Evolutionary conservation across 441 rosid genomes (phyloP).

Genomic region (Brassica balearica): DNA sequence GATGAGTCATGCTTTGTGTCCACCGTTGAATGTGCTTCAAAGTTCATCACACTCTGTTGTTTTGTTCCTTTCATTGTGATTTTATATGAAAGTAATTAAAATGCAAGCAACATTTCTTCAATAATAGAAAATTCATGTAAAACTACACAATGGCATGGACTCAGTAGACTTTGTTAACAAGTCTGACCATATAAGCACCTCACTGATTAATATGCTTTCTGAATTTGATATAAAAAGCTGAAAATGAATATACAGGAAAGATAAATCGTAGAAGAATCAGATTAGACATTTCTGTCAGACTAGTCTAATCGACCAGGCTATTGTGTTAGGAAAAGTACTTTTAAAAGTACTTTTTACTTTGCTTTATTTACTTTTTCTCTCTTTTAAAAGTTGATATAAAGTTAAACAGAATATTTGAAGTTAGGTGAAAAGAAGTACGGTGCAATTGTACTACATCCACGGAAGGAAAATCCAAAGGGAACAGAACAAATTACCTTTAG

Average conservation of each 20-base stretch:
- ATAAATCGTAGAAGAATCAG: background rate
- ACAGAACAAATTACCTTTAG: background rate
- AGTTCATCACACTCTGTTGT: background rate
- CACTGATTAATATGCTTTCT: background rate
- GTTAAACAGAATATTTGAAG: background rate
- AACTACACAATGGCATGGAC: background rate
- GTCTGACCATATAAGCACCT: background rate
- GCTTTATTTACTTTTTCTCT: background rate
- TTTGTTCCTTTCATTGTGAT: background rate
- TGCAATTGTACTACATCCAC: slow-evolving; percentile 42
- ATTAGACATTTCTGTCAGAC: background rate
- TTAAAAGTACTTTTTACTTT: too few relatives aligned
- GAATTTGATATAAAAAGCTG: background rate
- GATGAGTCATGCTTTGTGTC: slow-evolving; percentile 26
- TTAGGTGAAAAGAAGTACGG: slow-evolving; percentile 35
- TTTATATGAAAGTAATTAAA: background rate
- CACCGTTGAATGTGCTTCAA: slow-evolving; percentile 32
- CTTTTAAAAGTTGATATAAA: slow-evolving; percentile 6
- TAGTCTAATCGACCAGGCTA: slow-evolving; percentile 12
- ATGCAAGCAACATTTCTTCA: too few relatives aligned
- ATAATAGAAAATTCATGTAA: background rate
- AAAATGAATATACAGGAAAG: background rate
- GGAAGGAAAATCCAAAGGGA: slow-evolving; percentile 32
- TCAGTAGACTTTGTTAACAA: background rate
- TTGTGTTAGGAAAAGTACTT: slow-evolving; percentile 2